These are phyloP conservation scores for Larix sibirica DNA, from an alignment of 83 land plant species.

Conservation along the genomic window DNA sequence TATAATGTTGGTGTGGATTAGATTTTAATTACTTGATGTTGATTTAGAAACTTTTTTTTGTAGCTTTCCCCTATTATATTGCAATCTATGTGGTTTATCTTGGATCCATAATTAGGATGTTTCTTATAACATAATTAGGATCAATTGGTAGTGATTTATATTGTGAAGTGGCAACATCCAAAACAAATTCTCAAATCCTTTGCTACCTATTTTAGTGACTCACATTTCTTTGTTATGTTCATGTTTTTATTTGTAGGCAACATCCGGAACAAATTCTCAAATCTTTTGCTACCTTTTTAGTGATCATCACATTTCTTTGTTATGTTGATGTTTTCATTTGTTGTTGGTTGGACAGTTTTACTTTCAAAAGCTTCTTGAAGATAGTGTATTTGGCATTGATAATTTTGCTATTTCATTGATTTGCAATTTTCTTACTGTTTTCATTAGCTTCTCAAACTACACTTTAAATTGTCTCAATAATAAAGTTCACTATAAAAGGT, in stretches of 20 bases:
- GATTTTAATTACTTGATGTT: too few relatives aligned
- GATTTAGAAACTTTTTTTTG: too few relatives aligned
- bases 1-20: too few relatives aligned
- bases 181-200: too few relatives aligned
- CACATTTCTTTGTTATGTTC: too few relatives aligned
- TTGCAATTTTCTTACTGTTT: background rate
- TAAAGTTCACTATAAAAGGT: background rate
- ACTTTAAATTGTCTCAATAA: background rate
- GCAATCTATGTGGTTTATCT: too few relatives aligned
- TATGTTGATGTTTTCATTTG: background rate
- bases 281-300: too few relatives aligned
- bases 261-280: too few relatives aligned
- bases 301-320: too few relatives aligned
- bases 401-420: background rate
- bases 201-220: too few relatives aligned
- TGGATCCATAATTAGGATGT: too few relatives aligned
- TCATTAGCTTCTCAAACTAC: background rate
- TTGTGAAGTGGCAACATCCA: background rate
- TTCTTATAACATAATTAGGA: background rate
- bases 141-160: background rate
- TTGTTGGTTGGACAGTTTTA: background rate
- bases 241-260: background rate
- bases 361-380: conserved; percentile 1
- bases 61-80: too few relatives aligned
- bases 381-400: background rate